Evolutionary conservation across 2,329 filamentous ascomycete genomes (phyloP), one percentile per base, ranked within the genome.

Genomic region (Pestalotiopsis sp.): DNA sequence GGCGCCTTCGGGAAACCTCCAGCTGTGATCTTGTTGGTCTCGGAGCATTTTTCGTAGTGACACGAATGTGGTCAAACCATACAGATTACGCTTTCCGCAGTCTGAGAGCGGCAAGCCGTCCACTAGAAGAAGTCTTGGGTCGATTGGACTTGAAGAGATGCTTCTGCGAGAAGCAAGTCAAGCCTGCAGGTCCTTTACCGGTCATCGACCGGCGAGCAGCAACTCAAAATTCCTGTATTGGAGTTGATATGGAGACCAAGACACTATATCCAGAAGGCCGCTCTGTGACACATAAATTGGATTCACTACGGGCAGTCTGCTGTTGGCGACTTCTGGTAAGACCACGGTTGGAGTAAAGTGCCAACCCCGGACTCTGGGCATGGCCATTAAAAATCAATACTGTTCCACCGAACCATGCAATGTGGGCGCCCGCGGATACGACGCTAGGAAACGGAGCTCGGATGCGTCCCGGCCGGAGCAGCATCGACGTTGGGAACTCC

Each of bases 1-100:
- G 69, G 78, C 74, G 31, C 80, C 81, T 25, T 80, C 80, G 4
- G 78, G 79, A 61, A 81, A 81, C 67, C 73, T 86, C 41, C 84
- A 85, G 56, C 66, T 79, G 62, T 79, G 68, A 71, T 23, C 4
- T 49, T 27, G 4, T 49, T 27, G 40, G 4, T n/a, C 12, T 12
- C 20, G n/a, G 49, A 38, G 17, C 59, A n/a, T 14, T 7, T 11
- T 14, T 17, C 7, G 2, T 9, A 52, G 20, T 52, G 14, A 9
- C 45, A 52, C 14, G n/a, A 52, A 20, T 52, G 7, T n/a, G 20
- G 20, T 52, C 7, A 20, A n/a, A 9, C 7, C 17, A n/a, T n/a
- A 20, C 45, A 20, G 45, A 52, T 17, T n/a, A 52, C 45, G 3
- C 20, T 52, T n/a, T n/a, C 7, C 17, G 7, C 45, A 52, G 7